A percentile compares a stretch with the other conserved stretches of the same genome.
Evolutionary conservation across 306 rosid species (phyloP).

Genomic region (Datisca glomerata): DNA sequence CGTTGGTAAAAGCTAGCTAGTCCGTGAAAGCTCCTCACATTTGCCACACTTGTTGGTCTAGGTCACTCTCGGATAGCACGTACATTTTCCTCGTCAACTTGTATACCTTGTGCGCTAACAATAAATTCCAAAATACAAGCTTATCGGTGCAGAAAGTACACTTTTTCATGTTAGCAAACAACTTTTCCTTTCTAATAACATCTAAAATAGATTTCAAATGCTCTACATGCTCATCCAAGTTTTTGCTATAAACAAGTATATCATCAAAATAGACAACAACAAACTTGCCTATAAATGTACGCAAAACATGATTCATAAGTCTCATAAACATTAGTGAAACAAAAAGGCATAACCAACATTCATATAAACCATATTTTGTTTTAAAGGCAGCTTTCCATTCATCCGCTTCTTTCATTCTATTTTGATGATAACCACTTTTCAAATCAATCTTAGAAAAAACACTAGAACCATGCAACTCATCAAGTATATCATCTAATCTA

Average conservation of each 20-base stretch:
- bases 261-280: conserved; percentile 1
- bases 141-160: conserved; percentile 1
- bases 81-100: conserved; percentile 5
- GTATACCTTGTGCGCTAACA: not conserved
- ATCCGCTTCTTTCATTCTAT: too few species aligned
- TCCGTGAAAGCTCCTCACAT: conserved; percentile 8
- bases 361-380: too few species aligned
- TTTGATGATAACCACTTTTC: not conserved
- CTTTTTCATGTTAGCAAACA: not conserved
- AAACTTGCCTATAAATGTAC: not conserved
- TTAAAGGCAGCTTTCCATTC: too few species aligned
- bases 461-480: not conserved
- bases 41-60: not conserved
- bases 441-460: not conserved
- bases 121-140: not conserved
- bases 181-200: not conserved
- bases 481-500: not conserved
- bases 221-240: not conserved
- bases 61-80: not conserved
- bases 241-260: not conserved
- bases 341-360: too few species aligned
- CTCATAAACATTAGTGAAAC: not conserved
- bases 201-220: not conserved
- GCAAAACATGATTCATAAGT: not conserved
- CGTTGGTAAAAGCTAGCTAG: conserved; percentile 5